Evolutionary conservation across 805 yeast species (phyloP).

Genomic region (Yarrowia sp.): DNA sequence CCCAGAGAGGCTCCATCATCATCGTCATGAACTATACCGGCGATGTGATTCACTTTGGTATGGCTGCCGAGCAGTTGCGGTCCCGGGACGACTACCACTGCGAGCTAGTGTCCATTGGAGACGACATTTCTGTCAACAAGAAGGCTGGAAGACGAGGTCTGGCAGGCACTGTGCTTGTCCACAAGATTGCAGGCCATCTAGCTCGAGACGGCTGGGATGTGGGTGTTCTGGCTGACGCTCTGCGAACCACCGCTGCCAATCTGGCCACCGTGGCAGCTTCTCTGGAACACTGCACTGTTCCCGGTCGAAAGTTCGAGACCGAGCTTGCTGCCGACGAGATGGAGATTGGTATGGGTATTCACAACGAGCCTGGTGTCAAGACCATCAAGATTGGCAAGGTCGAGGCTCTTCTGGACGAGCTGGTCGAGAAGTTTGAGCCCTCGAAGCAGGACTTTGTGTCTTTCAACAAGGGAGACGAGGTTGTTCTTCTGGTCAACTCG

Average conservation of each 20-base stretch:
- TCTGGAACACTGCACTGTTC: constrained; percentile 87
- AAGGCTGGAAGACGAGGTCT: constrained; percentile 92
- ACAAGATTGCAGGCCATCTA: constrained; percentile 83
- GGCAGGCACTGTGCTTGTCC: constrained; percentile 89
- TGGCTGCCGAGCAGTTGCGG: constrained; percentile 88
- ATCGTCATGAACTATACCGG: constrained; percentile 95
- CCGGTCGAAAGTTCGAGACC: constrained; percentile 71
- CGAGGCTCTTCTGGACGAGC: constrained; percentile 61
- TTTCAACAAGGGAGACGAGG: constrained; percentile 67
- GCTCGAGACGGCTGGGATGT: constrained; percentile 56
- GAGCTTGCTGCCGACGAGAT: constrained; percentile 66
- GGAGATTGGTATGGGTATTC: constrained; percentile 95
- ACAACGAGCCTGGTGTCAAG: constrained; percentile 88
- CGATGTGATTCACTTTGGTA: constrained; percentile 89
- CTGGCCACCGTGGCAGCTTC: constrained; percentile 90
- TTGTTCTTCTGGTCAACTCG: constrained; percentile 77
- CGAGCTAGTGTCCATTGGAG: constrained; percentile 80
- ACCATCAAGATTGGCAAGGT: constrained; percentile 71
- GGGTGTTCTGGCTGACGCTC: constrained; percentile 62
- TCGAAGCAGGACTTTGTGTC: constrained; percentile 81
- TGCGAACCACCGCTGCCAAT: constrained; percentile 65
- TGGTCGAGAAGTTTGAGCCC: constrained; percentile 73
- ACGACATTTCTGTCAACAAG: constrained; percentile 94
- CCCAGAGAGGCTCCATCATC: constrained; percentile 70
- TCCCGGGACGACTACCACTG: constrained; percentile 70